Conservation (phyloP, 2,329 filamentous ascomycete species). For the Pseudogymnoascus sp. region DNA sequence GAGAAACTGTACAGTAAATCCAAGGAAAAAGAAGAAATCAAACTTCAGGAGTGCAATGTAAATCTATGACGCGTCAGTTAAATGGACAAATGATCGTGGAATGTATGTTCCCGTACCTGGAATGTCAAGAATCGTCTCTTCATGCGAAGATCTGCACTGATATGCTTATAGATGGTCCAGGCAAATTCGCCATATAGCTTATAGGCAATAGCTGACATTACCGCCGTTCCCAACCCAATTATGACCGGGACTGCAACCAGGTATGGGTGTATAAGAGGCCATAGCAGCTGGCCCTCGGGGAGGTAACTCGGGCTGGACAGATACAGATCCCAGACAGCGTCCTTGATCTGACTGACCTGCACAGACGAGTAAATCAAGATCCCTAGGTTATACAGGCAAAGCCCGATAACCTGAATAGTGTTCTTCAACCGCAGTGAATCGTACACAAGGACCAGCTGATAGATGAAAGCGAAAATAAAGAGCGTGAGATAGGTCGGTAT, state of each 20-base stretch:
- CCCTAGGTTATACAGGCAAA: conserved; percentile 86
- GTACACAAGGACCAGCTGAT: conserved; percentile 82
- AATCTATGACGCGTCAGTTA: conserved; percentile 50
- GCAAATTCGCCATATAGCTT: conserved; percentile 98
- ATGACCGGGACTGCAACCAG: conserved; percentile 80
- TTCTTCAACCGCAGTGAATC: conserved; percentile 93
- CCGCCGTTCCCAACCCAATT: conserved; percentile 64
- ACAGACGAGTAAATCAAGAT: conserved; percentile 89
- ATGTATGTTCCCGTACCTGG: conserved; percentile 53
- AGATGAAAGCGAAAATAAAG: conserved; percentile 95
- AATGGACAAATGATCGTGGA: neutral
- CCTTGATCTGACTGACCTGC: conserved; percentile 81
- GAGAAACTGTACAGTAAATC: conserved; percentile 95
- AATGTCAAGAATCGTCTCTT: conserved; percentile 94
- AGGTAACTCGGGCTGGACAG: conserved; percentile 34
- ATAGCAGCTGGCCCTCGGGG: conserved; percentile 41
- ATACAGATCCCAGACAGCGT: conserved; percentile 54
- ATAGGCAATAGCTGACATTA: conserved; percentile 74
- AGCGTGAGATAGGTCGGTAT: conserved; percentile 94
- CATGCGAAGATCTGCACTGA: conserved; percentile 92
- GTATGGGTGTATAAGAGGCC: conserved; percentile 62
- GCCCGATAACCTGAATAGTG: conserved; percentile 94
- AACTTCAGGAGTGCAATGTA: conserved; percentile 98
- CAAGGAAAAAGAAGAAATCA: conserved; percentile 99
- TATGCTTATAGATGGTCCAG: conserved; percentile 99